These are phyloP conservation scores for Globisporangium ultimum DNA, from an alignment of 352 stramenopile species.

Conservation along the genomic window DNA sequence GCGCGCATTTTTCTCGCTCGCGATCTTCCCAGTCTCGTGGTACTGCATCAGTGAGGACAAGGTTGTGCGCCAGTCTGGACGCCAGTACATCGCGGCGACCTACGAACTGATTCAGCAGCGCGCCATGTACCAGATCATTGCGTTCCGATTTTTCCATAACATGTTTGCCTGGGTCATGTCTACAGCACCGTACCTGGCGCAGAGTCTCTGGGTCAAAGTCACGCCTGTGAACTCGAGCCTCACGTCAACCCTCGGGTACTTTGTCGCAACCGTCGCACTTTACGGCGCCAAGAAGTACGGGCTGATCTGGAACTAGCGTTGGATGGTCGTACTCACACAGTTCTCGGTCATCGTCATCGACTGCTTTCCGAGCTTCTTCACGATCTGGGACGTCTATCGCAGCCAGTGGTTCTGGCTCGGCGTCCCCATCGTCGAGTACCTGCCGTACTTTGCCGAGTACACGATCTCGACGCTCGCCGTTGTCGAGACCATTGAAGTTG, in stretches of 20 bases:
- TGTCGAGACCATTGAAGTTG: slow-evolving; percentile 41
- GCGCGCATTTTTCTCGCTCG: slow-evolving; percentile 25
- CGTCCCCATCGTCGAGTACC: slow-evolving; percentile 33
- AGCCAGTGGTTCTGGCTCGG: slow-evolving; percentile 59
- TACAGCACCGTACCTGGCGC: slow-evolving; percentile 26
- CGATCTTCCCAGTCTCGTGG: slow-evolving; percentile 36
- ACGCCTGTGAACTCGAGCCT: slow-evolving; percentile 37
- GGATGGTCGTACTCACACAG: slow-evolving; percentile 33
- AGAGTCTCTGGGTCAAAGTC: slow-evolving; percentile 37
- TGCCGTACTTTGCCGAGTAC: slow-evolving; percentile 33
- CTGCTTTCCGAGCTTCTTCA: slow-evolving; percentile 38
- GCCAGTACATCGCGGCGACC: slow-evolving; percentile 15
- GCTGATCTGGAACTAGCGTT: slow-evolving; percentile 44
- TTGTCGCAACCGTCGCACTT: slow-evolving; percentile 25
- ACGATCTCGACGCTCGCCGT: slow-evolving; percentile 44
- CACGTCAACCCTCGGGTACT: slow-evolving; percentile 23
- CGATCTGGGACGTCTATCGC: slow-evolving; percentile 46
- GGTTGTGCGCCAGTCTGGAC: slow-evolving; percentile 12
- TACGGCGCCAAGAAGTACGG: slow-evolving; percentile 32
- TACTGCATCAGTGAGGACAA: slow-evolving; percentile 48
- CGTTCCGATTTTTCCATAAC: slow-evolving; percentile 42
- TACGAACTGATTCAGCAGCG: slow-evolving; percentile 47
- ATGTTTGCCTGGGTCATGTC: slow-evolving; percentile 32
- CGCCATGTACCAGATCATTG: slow-evolving; percentile 42
- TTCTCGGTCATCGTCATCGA: slow-evolving; percentile 33